Base-by-base conservation (phyloP, 176 grass and related monocot genomes). In the Paspalum notatum region DNA sequence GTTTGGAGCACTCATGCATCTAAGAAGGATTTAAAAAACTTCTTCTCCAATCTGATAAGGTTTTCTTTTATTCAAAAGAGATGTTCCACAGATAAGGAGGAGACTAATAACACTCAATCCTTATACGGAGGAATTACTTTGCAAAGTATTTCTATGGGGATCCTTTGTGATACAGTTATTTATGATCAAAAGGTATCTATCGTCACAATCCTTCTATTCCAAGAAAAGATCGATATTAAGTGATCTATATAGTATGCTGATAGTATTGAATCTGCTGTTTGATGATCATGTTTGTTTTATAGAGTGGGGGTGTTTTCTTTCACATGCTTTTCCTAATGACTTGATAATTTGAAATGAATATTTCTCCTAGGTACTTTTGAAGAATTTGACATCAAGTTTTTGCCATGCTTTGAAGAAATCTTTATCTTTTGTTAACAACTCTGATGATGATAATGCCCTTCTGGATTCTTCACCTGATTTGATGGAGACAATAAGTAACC, bases 131-230 rank as follows among this genome's bases (percentile, higher is more conserved):
- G 86, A 82, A 87, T 85, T 55, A 80, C 85, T 75, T 85, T 92
- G 83, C 80, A 75, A 74, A 56, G 78, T 89, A 74, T 93, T 85
- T 94, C 95, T 5, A 40, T 77, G 51, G 90, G 89, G 66, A 84
- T 95, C 70, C 90, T 98, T 84, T 82, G 81, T n/a, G 86, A 93
- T 89, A 76, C 82, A 84, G 20, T 89, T 68, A 83, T 98, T 74
- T 98, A 91, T 92, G 95, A 95, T 62, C 77, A 83, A 86, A 88
- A 87, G 69, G 95, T 98, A 89, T 79, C 62, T 89, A 61, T 74
- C 59, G 49, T 65, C 25, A 16, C 43, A 77, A 62, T 78, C 53
- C 54, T 76, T 64, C 18, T 55, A 13, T 56, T 32, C 61, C 38
- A 75, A 89, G 22, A 66, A 74, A 68, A 70, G 5, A 47, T 44